Percentiles rank a stretch among this genome's conserved stretches.
Conservation (phyloP, 495 filamentous ascomycete genomes). For the Diplogelasinospora grovesii region DNA sequence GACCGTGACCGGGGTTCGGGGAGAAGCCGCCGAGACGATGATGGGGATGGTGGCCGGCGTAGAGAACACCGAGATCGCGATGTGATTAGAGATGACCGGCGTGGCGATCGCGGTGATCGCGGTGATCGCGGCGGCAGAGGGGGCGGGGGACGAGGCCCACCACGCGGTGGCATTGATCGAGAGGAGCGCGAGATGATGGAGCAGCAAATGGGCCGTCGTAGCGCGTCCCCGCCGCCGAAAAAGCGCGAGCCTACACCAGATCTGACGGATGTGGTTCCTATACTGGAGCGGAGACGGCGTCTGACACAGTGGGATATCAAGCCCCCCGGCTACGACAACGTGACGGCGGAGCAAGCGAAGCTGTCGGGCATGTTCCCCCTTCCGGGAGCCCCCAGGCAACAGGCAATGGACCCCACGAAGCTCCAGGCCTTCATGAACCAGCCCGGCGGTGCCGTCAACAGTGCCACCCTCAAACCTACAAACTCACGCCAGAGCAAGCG, state of each 20-base stretch:
- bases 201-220: slow-evolving; percentile 67
- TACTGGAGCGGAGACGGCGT: slow-evolving; percentile 78
- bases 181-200: slow-evolving; percentile 45
- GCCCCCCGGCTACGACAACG: slow-evolving; percentile 95
- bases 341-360: slow-evolving; percentile 97
- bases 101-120: slow-evolving; percentile 40
- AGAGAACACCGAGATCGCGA: slow-evolving; percentile 40
- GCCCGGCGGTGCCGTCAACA: slow-evolving; percentile 63
- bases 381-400: slow-evolving; percentile 88
- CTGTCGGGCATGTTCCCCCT: slow-evolving; percentile 99
- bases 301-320: slow-evolving; percentile 99
- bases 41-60: slow-evolving; percentile 31
- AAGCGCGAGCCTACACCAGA: slow-evolving; percentile 95
- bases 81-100: slow-evolving; percentile 34
- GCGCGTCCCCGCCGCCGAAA: slow-evolving; percentile 72
- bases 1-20: slow-evolving; percentile 60
- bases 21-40: slow-evolving; percentile 23
- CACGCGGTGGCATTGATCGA: slow-evolving; percentile 29
- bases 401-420: slow-evolving; percentile 92
- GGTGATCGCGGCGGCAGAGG: slow-evolving; percentile 18
- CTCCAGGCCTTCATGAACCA: slow-evolving; percentile 95
- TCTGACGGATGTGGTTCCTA: slow-evolving; percentile 71
- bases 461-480: slow-evolving; percentile 75
- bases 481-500: slow-evolving; percentile 92
- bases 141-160: slow-evolving; percentile 19